phyloP scores from a whole-genome alignment of 805 yeast species.

The Nakazawaea holstii region DNA sequence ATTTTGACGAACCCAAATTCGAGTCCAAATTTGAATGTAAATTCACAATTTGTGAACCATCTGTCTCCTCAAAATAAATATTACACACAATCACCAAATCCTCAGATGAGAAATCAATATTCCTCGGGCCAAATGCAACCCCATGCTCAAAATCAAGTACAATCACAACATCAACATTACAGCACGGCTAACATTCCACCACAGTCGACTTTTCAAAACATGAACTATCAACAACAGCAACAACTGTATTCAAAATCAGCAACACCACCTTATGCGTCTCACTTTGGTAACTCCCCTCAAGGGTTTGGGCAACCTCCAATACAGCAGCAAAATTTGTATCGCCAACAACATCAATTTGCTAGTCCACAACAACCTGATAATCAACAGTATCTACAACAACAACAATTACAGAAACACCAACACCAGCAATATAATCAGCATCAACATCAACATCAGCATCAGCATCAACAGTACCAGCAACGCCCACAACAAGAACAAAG shows the following conservation, averaged over 20 bases:
- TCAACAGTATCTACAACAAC: background rate
- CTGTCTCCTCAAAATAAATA: background rate
- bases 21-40: constrained; percentile 2
- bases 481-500: background rate
- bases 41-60: background rate
- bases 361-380: too few relatives aligned
- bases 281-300: background rate
- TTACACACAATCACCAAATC: background rate
- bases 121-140: background rate
- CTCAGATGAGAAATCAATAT: background rate
- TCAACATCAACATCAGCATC: background rate
- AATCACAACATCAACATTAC: background rate
- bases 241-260: background rate
- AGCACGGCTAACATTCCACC: constrained; percentile 4
- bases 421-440: background rate
- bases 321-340: too few relatives aligned
- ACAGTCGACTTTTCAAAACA: background rate
- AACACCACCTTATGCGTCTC: background rate
- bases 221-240: background rate
- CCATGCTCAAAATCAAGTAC: too few relatives aligned
- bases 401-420: background rate
- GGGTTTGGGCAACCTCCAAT: background rate
- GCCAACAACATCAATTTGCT: background rate
- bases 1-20: constrained; percentile 8
- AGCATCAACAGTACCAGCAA: background rate